Evolutionary conservation across 768 basidiomycete genomes (phyloP).

Genomic region (Trametes sanguinea): DNA sequence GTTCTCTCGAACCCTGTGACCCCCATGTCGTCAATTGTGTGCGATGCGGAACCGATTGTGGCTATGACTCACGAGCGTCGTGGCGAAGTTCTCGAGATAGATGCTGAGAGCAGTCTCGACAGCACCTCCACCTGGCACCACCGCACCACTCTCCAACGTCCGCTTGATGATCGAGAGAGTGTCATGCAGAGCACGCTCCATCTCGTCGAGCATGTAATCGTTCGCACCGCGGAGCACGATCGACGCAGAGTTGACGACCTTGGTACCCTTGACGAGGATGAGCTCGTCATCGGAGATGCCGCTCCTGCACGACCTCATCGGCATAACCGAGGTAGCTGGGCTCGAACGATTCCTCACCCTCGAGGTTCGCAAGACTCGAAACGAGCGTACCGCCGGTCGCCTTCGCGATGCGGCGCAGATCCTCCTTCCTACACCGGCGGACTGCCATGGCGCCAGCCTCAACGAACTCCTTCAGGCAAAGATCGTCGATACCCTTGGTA

Average conservation of each 20-base stretch:
- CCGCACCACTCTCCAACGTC: slow-evolving; percentile 92
- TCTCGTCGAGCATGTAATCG: slow-evolving; percentile 99
- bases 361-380: slow-evolving; percentile 91
- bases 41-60: not conserved
- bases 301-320: slow-evolving; percentile 95
- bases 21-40: not conserved
- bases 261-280: slow-evolving; percentile 96
- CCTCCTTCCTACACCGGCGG: slow-evolving; percentile 95
- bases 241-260: slow-evolving; percentile 90
- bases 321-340: slow-evolving; percentile 86
- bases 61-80: slow-evolving; percentile 73
- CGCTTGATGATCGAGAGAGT: slow-evolving; percentile 94
- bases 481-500: slow-evolving; percentile 97
- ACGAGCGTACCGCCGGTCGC: slow-evolving; percentile 95
- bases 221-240: slow-evolving; percentile 96
- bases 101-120: slow-evolving; percentile 97
- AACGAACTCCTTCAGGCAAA: slow-evolving; percentile 97
- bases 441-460: slow-evolving; percentile 99
- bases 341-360: slow-evolving; percentile 98
- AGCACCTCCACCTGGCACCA: slow-evolving; percentile 96
- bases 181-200: slow-evolving; percentile 97
- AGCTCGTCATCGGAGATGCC: slow-evolving; percentile 98
- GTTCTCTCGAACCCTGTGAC: slow-evolving; percentile 90
- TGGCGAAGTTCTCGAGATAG: slow-evolving; percentile 98
- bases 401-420: slow-evolving; percentile 93